Percentiles rank a stretch among this genome's conserved stretches.
phyloP scores from a whole-genome alignment of 1,284 basidiomycete genomes.

The Pseudozyma sp. region DNA sequence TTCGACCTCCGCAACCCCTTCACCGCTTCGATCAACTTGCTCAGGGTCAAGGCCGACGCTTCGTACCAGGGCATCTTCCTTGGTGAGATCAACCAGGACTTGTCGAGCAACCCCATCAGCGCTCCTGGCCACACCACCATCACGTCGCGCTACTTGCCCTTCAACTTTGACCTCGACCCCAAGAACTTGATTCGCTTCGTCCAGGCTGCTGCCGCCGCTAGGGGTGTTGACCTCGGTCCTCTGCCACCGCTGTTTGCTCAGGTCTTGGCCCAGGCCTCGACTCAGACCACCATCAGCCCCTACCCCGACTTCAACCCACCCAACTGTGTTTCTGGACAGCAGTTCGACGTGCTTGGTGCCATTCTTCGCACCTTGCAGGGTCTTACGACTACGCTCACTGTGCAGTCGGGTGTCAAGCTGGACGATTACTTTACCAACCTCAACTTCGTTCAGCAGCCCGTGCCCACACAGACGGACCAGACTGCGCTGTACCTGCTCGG shows the following conservation, averaged over 20 bases:
- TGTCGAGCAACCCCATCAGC: constrained; percentile 74
- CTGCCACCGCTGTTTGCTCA: constrained; percentile 75
- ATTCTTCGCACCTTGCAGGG: constrained; percentile 77
- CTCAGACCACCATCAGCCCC: constrained; percentile 75
- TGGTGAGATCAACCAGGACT: constrained; percentile 72
- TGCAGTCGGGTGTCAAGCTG: constrained; percentile 56
- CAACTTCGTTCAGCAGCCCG: constrained; percentile 76
- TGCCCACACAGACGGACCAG: constrained; percentile 77
- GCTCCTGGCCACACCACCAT: constrained; percentile 76
- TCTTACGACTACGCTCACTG: constrained; percentile 74
- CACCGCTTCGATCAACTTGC: constrained; percentile 79
- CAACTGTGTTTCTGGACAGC: constrained; percentile 75
- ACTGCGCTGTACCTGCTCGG: constrained; percentile 79
- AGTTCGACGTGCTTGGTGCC: constrained; percentile 71
- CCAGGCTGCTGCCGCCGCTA: constrained; percentile 73
- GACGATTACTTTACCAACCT: constrained; percentile 73
- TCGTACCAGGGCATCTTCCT: constrained; percentile 70
- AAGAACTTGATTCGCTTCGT: constrained; percentile 76
- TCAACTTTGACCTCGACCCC: constrained; percentile 78
- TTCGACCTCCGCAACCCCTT: constrained; percentile 77
- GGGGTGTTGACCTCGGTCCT: constrained; percentile 77
- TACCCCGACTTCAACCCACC: constrained; percentile 65
- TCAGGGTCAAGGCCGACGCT: constrained; percentile 75
- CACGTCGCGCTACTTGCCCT: constrained; percentile 75
- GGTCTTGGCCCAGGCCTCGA: constrained; percentile 74